Conservation (phyloP, 768 basidiomycete genomes). For the Agrocybe praecox region DNA sequence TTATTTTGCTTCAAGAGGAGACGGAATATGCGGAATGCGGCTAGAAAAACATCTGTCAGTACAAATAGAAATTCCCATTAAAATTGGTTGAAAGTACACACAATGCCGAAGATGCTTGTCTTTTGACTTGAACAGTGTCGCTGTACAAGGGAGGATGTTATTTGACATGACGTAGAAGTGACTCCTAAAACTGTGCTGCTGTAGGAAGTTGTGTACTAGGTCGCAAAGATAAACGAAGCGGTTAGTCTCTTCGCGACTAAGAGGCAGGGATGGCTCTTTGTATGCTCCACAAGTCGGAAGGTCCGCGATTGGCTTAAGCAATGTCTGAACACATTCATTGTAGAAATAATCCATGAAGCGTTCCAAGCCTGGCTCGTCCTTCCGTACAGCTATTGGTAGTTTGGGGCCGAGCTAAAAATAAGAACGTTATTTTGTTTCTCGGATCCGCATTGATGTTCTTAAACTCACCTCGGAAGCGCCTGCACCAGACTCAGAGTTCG, state of each 20-base stretch:
- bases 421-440: constrained; percentile 10
- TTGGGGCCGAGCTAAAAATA: constrained; percentile 40
- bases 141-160: constrained; percentile 72
- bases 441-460: constrained; percentile 1
- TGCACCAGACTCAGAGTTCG: constrained; percentile 29
- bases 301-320: constrained; percentile 79
- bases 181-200: constrained; percentile 90
- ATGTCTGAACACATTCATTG: constrained; percentile 73
- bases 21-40: constrained; percentile 91
- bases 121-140: constrained; percentile 74
- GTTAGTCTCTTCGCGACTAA: constrained; percentile 77
- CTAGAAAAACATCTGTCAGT: constrained; percentile 39
- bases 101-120: constrained; percentile 95
- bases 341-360: constrained; percentile 94
- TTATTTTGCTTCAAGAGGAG: constrained; percentile 84
- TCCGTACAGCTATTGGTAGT: constrained; percentile 42
- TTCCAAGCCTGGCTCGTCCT: constrained; percentile 87
- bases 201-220: constrained; percentile 83
- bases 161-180: constrained; percentile 89
- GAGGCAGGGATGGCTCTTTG: constrained; percentile 46
- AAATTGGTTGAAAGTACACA: constrained; percentile 38
- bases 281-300: constrained; percentile 64
- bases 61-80: not conserved
- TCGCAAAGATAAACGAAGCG: constrained; percentile 91
- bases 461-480: constrained; percentile 35